A percentile compares a stretch with the other conserved stretches of the same genome.
These are phyloP conservation scores for Blastocystis sp. DNA, from an alignment of 352 stramenopile genomes.

Conservation along the genomic window DNA sequence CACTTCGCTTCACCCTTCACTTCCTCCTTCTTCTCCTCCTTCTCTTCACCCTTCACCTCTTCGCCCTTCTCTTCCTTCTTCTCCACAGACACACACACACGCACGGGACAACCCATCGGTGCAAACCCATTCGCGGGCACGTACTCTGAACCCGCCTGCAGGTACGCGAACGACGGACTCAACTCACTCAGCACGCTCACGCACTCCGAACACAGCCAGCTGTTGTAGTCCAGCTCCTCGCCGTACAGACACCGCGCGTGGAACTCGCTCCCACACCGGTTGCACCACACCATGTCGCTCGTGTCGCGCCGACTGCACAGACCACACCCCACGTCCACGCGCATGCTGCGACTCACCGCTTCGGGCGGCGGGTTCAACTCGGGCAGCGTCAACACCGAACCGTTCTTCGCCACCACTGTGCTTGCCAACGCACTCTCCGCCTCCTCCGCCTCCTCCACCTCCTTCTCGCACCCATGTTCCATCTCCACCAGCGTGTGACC, in stretches of 20 bases:
- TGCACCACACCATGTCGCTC: slow-evolving; percentile 13
- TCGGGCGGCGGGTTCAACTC: slow-evolving; percentile 4
- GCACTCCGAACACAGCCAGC: slow-evolving; percentile 12
- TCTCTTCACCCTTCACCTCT: too few species aligned
- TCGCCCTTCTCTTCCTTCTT: neutral
- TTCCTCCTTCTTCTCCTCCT: too few species aligned
- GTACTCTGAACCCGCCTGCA: neutral
- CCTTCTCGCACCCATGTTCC: neutral
- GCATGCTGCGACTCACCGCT: neutral
- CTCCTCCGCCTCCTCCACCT: too few species aligned
- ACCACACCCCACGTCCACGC: neutral
- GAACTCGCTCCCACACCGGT: slow-evolving; percentile 1
- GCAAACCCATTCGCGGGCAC: neutral
- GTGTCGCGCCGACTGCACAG: neutral
- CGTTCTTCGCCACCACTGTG: slow-evolving; percentile 23
- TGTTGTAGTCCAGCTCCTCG: slow-evolving; percentile 29
- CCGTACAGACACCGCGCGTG: slow-evolving; percentile 32
- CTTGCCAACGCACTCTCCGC: neutral
- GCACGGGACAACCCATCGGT: neutral
- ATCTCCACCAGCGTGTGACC: neutral
- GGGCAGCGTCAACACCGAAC: neutral
- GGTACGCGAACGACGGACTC: neutral
- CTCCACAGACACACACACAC: neutral
- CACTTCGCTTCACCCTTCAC: too few species aligned
- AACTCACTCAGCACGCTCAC: neutral